Conservation (phyloP, 495 filamentous ascomycete species). For the Aspergillus incahuasiensis region DNA sequence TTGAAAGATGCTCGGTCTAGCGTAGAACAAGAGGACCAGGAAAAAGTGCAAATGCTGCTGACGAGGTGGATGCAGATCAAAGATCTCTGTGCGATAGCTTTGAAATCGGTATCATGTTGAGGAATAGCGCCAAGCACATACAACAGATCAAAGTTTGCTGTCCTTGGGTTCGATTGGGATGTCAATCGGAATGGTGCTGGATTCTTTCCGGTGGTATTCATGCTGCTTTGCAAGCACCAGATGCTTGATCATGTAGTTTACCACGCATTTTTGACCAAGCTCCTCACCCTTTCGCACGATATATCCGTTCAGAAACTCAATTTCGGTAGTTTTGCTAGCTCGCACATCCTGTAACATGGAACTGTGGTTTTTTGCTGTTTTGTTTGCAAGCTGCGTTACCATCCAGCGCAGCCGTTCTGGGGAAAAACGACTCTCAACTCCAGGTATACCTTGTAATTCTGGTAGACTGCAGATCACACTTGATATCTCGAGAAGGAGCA, state of each 20-base stretch:
- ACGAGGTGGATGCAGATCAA: constrained; percentile 52
- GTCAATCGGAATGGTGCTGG: constrained; percentile 34
- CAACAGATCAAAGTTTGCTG: background rate
- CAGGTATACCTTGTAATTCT: constrained; percentile 61
- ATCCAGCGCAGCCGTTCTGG: constrained; percentile 51
- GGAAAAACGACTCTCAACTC: constrained; percentile 50
- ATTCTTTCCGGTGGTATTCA: constrained; percentile 20
- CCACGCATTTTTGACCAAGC: constrained; percentile 56
- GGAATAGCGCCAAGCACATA: background rate
- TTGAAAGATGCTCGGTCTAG: constrained; percentile 28
- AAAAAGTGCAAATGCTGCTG: constrained; percentile 34
- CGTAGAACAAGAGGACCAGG: constrained; percentile 17
- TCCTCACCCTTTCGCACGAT: constrained; percentile 66
- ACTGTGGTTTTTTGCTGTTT: constrained; percentile 63
- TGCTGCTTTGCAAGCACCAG: constrained; percentile 42
- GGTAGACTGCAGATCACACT: constrained; percentile 59
- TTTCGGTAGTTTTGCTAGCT: constrained; percentile 61
- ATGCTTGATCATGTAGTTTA: constrained; percentile 65
- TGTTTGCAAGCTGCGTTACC: constrained; percentile 52
- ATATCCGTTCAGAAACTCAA: constrained; percentile 83
- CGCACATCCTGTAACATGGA: constrained; percentile 78
- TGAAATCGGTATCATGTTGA: constrained; percentile 23
- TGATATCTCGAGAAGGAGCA: constrained; percentile 64
- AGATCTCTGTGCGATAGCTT: constrained; percentile 32
- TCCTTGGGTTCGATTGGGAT: constrained; percentile 10